phyloP scores from a whole-genome alignment of 441 rosid species.

The Codiaeum variegatum region DNA sequence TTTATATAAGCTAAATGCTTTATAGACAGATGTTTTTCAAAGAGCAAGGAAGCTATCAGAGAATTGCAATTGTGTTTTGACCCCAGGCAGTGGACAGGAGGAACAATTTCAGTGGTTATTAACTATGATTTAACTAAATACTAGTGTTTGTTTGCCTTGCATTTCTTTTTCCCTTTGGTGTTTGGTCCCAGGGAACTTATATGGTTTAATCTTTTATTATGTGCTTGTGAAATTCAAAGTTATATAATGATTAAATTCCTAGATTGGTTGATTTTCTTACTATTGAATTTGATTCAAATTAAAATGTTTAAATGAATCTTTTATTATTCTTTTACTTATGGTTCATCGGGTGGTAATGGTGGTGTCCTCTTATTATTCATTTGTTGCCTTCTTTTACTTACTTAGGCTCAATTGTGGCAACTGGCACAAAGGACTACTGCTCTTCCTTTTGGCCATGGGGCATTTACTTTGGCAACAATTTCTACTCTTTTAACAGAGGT shows the following conservation, averaged over 20 bases:
- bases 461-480: constrained; percentile 93
- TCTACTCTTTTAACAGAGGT: constrained; percentile 96
- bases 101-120: background rate
- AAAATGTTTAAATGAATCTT: background rate
- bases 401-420: constrained; percentile 95
- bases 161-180: background rate
- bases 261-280: background rate
- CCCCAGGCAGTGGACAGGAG: background rate
- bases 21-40: background rate
- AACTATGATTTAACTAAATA: background rate
- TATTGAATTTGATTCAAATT: too few relatives aligned
- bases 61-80: background rate
- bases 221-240: background rate
- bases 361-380: background rate
- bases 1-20: background rate
- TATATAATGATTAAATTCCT: background rate
- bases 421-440: constrained; percentile 98
- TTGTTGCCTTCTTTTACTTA: constrained; percentile 18
- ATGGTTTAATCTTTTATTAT: background rate
- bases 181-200: background rate
- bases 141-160: background rate
- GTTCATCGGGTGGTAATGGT: background rate
- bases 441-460: constrained; percentile 97
- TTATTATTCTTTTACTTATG: background rate
- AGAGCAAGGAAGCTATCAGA: background rate